Percentiles rank a stretch among this genome's conserved stretches.
phyloP scores from a whole-genome alignment of 139 green algal genomes.

The Trebouxia sp. region DNA sequence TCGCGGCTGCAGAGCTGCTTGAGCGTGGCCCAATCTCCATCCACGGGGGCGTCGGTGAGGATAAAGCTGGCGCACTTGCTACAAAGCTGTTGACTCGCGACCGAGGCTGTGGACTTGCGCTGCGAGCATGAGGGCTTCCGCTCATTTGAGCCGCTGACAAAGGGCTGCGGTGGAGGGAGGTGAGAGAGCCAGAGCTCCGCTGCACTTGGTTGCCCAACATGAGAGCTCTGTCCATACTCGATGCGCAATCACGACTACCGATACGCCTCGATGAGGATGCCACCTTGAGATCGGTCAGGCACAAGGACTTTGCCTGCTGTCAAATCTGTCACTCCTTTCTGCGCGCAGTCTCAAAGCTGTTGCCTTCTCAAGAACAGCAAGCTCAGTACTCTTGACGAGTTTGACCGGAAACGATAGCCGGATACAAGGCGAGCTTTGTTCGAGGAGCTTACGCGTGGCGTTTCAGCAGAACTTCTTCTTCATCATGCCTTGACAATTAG shows the following conservation, averaged over 20 bases:
- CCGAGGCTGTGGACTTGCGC: constrained; percentile 2
- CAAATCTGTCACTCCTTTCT: too few relatives aligned
- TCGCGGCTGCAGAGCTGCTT: constrained; percentile 1
- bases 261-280: too few relatives aligned
- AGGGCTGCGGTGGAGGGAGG: not conserved
- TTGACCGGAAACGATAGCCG: not conserved
- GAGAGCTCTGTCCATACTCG: not conserved
- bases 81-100: constrained; percentile 20
- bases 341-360: too few relatives aligned
- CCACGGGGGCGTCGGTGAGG: constrained; percentile 1
- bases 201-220: not conserved
- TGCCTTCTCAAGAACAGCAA: too few relatives aligned
- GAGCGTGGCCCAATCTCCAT: not conserved
- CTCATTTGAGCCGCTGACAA: constrained; percentile 15
- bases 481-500: too few relatives aligned
- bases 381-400: not conserved
- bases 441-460: not conserved
- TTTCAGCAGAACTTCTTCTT: not conserved
- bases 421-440: too few relatives aligned
- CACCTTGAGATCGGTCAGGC: too few relatives aligned
- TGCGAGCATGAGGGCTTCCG: not conserved
- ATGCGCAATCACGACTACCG: not conserved
- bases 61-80: not conserved
- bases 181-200: constrained; percentile 11
- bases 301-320: too few relatives aligned